phyloP scores from a whole-genome alignment of 257 asterid genomes.

The Gynochthodes officinalis region DNA sequence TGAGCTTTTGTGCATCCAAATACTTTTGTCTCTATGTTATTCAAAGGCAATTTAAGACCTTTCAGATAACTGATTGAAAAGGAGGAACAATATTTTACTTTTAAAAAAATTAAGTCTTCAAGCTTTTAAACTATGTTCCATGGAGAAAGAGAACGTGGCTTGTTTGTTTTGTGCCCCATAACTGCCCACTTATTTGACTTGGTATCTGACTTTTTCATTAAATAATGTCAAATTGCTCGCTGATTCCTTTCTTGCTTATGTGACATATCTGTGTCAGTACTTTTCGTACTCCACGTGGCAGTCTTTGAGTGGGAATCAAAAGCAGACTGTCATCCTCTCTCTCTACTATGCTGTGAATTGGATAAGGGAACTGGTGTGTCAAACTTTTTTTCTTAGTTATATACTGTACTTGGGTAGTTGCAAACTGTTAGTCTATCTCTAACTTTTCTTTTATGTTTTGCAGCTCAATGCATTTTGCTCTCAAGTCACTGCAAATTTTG shows the following conservation, averaged over 20 bases:
- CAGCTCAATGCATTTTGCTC: constrained; percentile 75
- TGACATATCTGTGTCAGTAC: constrained; percentile 45
- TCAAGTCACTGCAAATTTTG: constrained; percentile 58
- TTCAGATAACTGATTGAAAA: neutral
- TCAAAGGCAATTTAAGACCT: neutral
- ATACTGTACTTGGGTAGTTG: neutral
- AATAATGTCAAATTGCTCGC: constrained; percentile 6
- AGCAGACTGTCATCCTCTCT: constrained; percentile 58
- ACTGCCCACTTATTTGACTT: neutral
- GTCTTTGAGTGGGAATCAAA: constrained; percentile 64
- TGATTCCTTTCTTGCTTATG: constrained; percentile 29
- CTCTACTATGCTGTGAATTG: constrained; percentile 82
- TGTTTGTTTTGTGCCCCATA: neutral
- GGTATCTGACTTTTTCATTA: neutral
- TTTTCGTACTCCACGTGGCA: constrained; percentile 50
- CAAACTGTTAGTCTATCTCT: constrained; percentile 2
- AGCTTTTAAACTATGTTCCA: neutral
- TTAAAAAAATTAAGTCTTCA: neutral
- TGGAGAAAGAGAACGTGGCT: neutral
- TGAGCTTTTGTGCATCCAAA: neutral
- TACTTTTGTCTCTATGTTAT: neutral
- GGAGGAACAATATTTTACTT: neutral
- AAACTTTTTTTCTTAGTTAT: neutral
- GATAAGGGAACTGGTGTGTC: constrained; percentile 77
- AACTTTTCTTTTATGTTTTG: constrained; percentile 24